Evolutionary conservation across 1,284 basidiomycete genomes (phyloP).

Genomic region (Athelia psychrophila): DNA sequence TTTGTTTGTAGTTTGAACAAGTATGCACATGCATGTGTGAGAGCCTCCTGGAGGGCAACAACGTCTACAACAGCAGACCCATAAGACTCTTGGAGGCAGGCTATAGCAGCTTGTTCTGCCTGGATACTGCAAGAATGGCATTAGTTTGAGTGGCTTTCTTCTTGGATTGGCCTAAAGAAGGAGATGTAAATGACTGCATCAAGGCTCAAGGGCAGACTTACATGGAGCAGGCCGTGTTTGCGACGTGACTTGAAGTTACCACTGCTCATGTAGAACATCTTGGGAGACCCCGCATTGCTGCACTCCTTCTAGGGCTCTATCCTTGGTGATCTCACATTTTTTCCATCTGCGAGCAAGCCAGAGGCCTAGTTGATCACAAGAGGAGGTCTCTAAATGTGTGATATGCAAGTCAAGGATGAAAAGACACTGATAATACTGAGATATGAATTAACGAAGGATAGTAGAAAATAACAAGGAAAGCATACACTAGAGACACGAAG

Average conservation of each 20-base stretch:
- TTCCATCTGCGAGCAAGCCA: slow-evolving; percentile 11
- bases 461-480: slow-evolving; percentile 1
- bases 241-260: slow-evolving; percentile 12
- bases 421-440: slow-evolving; percentile 16
- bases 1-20: not conserved
- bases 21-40: not conserved
- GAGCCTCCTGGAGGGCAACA: too few species aligned
- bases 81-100: slow-evolving; percentile 8
- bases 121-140: not conserved
- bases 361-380: slow-evolving; percentile 9
- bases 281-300: not conserved
- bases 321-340: slow-evolving; percentile 4
- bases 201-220: slow-evolving; percentile 9
- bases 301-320: slow-evolving; percentile 4
- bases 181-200: not conserved
- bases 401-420: slow-evolving; percentile 23
- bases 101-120: not conserved
- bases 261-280: slow-evolving; percentile 10
- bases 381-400: slow-evolving; percentile 9
- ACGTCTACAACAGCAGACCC: too few species aligned
- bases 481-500: slow-evolving; percentile 25
- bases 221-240: slow-evolving; percentile 13
- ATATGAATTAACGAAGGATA: not conserved
- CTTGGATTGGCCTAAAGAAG: not conserved
- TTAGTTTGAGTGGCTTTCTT: not conserved